A percentile compares a stretch with the other conserved stretches of the same genome.
phyloP scores from a whole-genome alignment of 768 basidiomycete genomes.

The Tylopilus cervinicoccineus region DNA sequence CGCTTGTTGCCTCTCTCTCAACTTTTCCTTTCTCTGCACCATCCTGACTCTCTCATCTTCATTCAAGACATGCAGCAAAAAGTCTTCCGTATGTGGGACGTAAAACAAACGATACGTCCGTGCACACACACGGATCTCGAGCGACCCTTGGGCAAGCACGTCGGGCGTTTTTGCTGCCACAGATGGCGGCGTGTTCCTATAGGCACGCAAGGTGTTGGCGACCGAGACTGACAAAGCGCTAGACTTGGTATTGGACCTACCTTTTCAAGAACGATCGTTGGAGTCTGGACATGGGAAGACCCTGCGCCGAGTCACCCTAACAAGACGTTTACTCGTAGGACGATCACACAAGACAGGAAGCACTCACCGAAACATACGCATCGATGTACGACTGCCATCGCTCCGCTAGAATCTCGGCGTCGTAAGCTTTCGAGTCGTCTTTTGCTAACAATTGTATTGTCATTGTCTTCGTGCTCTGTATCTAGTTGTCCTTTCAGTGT shows the following conservation, averaged over 20 bases:
- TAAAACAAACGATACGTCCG: constrained; percentile 27
- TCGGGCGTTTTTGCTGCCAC: constrained; percentile 35
- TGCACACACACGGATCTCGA: constrained; percentile 79
- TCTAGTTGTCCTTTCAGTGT: constrained; percentile 35
- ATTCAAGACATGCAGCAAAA: constrained; percentile 10
- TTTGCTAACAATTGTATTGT: constrained; percentile 77
- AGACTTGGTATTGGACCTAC: constrained; percentile 33
- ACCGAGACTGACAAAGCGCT: background rate
- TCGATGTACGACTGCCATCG: constrained; percentile 81
- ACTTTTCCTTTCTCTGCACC: background rate
- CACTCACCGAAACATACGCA: constrained; percentile 62
- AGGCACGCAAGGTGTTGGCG: background rate
- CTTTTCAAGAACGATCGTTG: constrained; percentile 63
- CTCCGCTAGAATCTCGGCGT: constrained; percentile 70
- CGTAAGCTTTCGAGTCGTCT: constrained; percentile 71
- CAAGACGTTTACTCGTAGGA: background rate
- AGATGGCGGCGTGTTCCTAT: constrained; percentile 21
- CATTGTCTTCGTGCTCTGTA: constrained; percentile 61
- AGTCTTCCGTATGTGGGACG: constrained; percentile 25
- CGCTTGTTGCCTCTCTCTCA: constrained; percentile 9
- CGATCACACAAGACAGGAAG: background rate
- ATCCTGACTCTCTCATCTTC: constrained; percentile 9
- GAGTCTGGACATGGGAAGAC: constrained; percentile 43
- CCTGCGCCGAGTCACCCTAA: constrained; percentile 58
- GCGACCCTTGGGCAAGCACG: constrained; percentile 49